Percentiles rank a stretch among this genome's conserved stretches.
Conservation (phyloP, 305 asterid species). For the Andrographis paniculata region DNA sequence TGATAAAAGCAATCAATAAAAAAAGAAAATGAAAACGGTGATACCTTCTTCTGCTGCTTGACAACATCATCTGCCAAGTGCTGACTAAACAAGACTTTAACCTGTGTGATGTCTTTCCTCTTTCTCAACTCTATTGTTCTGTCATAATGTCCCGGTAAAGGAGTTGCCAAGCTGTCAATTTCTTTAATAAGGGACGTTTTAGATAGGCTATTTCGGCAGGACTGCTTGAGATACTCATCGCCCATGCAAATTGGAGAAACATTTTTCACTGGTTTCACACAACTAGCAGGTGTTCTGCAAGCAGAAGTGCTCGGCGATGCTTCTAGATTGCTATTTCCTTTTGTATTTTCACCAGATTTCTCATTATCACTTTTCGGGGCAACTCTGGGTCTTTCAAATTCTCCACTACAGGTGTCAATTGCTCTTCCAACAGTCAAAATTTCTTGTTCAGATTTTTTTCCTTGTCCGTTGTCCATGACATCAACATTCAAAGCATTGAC, state of each 20-base stretch:
- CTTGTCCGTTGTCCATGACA: constrained; percentile 23
- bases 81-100: constrained; percentile 85
- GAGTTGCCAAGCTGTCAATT: constrained; percentile 25
- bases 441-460: constrained; percentile 27
- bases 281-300: constrained; percentile 48
- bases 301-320: constrained; percentile 33
- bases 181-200: constrained; percentile 52
- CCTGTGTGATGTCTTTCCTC: constrained; percentile 60
- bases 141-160: constrained; percentile 23
- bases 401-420: constrained; percentile 21
- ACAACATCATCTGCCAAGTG: constrained; percentile 67
- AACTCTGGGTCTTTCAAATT: constrained; percentile 29
- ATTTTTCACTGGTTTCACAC: constrained; percentile 26
- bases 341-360: constrained; percentile 23
- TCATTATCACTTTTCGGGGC: constrained; percentile 21
- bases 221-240: constrained; percentile 74
- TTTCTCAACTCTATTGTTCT: constrained; percentile 47
- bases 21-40: constrained; percentile 3
- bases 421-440: constrained; percentile 20
- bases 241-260: constrained; percentile 90
- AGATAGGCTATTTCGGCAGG: constrained; percentile 49
- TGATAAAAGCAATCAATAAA: constrained; percentile 9
- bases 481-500: constrained; percentile 13
- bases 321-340: constrained; percentile 28
- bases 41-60: constrained; percentile 82